These are phyloP conservation scores for Sedum album DNA, from an alignment of 164 flowering plant genomes.

Conservation along the genomic window DNA sequence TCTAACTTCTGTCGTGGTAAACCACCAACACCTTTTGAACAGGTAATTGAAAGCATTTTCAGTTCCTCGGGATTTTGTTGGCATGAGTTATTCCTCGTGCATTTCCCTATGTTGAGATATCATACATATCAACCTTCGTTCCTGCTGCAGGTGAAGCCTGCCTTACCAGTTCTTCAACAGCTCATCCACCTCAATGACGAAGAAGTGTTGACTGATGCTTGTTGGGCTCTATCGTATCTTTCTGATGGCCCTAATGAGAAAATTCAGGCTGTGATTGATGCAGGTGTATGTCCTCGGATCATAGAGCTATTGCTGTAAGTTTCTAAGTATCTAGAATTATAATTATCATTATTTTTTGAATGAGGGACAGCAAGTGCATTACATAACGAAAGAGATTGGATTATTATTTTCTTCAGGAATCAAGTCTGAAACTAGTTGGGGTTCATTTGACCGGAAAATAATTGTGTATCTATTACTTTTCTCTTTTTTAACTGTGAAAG, in stretches of 20 bases:
- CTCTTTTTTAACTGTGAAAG: not conserved
- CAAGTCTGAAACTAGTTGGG: not conserved
- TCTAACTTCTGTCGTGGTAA: constrained; percentile 84
- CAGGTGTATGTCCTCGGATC: constrained; percentile 63
- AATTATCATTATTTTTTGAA: not conserved
- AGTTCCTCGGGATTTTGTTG: not conserved
- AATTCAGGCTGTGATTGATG: constrained; percentile 77
- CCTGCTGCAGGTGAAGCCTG: constrained; percentile 50
- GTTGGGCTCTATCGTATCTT: constrained; percentile 86
- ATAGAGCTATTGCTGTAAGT: constrained; percentile 55
- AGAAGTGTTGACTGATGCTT: constrained; percentile 76
- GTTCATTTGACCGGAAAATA: not conserved
- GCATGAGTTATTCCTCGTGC: constrained; percentile 1
- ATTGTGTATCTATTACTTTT: not conserved
- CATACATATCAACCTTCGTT: not conserved
- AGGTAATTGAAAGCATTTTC: constrained; percentile 25
- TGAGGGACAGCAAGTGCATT: not conserved
- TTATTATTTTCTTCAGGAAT: not conserved
- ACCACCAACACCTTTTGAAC: constrained; percentile 70
- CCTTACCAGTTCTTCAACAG: constrained; percentile 52
- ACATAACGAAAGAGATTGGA: not conserved
- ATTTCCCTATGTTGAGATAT: not conserved
- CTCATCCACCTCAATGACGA: constrained; percentile 64
- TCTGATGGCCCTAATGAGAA: constrained; percentile 82
- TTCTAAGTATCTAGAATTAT: not conserved